phyloP scores from a whole-genome alignment of 345 rosid genomes.

The Draba incana region DNA sequence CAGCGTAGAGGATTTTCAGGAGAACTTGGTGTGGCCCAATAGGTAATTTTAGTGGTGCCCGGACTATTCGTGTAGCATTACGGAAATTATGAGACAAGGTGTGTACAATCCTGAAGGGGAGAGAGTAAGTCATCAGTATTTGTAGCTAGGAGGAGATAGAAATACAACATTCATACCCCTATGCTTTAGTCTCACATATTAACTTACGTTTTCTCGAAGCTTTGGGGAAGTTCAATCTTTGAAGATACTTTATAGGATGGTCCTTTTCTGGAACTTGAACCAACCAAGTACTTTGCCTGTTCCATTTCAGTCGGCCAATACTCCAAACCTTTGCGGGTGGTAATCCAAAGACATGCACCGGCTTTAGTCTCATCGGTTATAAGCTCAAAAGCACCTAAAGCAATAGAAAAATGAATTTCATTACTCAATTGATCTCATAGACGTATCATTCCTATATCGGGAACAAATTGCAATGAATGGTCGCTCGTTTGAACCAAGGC shows the following conservation, averaged over 20 bases:
- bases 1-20: conserved; percentile 84
- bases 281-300: conserved; percentile 66
- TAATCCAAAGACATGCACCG: conserved; percentile 91
- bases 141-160: neutral
- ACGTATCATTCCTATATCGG: neutral
- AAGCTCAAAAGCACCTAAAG: conserved; percentile 87
- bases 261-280: conserved; percentile 49
- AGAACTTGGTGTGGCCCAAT: conserved; percentile 75
- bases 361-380: conserved; percentile 78
- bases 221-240: conserved; percentile 64
- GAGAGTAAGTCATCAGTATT: conserved; percentile 32
- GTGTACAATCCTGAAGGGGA: conserved; percentile 76
- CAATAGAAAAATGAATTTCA: neutral
- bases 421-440: neutral
- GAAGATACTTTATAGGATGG: conserved; percentile 45
- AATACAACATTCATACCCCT: neutral
- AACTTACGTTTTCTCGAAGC: conserved; percentile 86
- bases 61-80: conserved; percentile 69
- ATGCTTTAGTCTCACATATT: conserved; percentile 17
- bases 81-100: conserved; percentile 87
- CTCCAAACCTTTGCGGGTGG: conserved; percentile 85
- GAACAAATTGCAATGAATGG: conserved; percentile 9
- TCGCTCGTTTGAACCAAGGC: conserved; percentile 10
- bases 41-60: conserved; percentile 57
- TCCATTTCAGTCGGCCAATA: conserved; percentile 89